Evolutionary conservation across 192 early-diverging fungal species (phyloP), one percentile per base, ranked within the genome.

Genomic region (Coemansia sp.): DNA sequence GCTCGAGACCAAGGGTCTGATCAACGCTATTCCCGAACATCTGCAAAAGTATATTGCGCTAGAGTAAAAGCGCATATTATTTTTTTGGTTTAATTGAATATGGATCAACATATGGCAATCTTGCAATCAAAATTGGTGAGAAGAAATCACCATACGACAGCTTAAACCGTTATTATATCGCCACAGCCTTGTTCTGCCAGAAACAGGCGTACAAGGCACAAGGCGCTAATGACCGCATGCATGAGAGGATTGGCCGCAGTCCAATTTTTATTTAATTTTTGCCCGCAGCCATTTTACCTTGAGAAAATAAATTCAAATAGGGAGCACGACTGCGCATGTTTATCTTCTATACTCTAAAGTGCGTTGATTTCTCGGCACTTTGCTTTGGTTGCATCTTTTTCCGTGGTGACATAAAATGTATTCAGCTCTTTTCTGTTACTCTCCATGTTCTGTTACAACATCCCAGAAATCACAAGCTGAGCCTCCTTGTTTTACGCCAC

Each of bases 1-100:
- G 95, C 78, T 97, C 55, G 91, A 94, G 71, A 84, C 86, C 60
- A 97, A 97, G 82, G 85, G 85, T 1, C 82, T 97, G 5, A 55
- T 83, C 0, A 76, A 82, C 46, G 86, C 89, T 8, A 91, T 97
- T 52, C 95, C 95, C 11, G 84, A 84, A 28, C 88, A 93, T 71
- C 75, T 96, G 67, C 83, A 89, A 68, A 94, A 93, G 68, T 97
- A 97, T 76, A 81, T 93, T 71, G 87, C 85, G 10, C 81, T 92
- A 23, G 31, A 34, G 1, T 34, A 34, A 34, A 34, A 8, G 80
- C 70, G 23, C 87, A 77, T 51, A 12, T 23, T 50, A 9, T 8
- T 34, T 34, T 34, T 34, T 34, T 34, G 31, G 31, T 34, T 34
- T 34, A 34, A 34, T 34, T 34, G 31, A 34, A 4, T 8, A 34